Conservation (phyloP, 441 rosid genomes). For the Capsella rubella region DNA sequence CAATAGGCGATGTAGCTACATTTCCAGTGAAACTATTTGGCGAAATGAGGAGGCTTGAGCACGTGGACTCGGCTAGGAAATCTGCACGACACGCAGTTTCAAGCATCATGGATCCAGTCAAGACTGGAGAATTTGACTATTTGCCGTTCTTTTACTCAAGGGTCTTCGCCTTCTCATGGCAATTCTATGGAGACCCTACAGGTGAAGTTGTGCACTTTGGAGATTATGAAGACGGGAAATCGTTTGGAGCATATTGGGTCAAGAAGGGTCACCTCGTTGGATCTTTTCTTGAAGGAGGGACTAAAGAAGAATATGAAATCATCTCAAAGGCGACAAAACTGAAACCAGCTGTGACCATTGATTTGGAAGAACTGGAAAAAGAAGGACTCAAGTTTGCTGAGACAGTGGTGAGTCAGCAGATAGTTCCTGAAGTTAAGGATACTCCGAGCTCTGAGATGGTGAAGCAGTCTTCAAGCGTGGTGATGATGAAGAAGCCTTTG, state of each 20-base stretch:
- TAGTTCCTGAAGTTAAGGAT: constrained; percentile 36
- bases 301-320: constrained; percentile 89
- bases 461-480: constrained; percentile 32
- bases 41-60: constrained; percentile 94
- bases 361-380: constrained; percentile 61
- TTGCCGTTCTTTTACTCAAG: constrained; percentile 96
- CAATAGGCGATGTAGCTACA: constrained; percentile 93
- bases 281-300: constrained; percentile 95
- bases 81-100: constrained; percentile 83
- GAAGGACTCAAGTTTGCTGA: constrained; percentile 75
- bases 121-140: constrained; percentile 75
- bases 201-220: constrained; percentile 94
- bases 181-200: constrained; percentile 81
- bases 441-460: constrained; percentile 46
- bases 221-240: constrained; percentile 65
- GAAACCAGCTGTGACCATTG: constrained; percentile 58
- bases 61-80: constrained; percentile 90
- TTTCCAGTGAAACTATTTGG: constrained; percentile 85
- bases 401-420: constrained; percentile 53
- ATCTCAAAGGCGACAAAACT: constrained; percentile 70
- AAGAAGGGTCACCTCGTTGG: constrained; percentile 83
- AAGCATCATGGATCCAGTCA: constrained; percentile 74
- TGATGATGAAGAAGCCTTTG: constrained; percentile 55
- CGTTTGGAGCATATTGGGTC: constrained; percentile 91
- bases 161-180: constrained; percentile 86